Percentiles rank a stretch among this genome's conserved stretches.
phyloP scores from a whole-genome alignment of 208 protist genomes.

The Naegleria fowleri region DNA sequence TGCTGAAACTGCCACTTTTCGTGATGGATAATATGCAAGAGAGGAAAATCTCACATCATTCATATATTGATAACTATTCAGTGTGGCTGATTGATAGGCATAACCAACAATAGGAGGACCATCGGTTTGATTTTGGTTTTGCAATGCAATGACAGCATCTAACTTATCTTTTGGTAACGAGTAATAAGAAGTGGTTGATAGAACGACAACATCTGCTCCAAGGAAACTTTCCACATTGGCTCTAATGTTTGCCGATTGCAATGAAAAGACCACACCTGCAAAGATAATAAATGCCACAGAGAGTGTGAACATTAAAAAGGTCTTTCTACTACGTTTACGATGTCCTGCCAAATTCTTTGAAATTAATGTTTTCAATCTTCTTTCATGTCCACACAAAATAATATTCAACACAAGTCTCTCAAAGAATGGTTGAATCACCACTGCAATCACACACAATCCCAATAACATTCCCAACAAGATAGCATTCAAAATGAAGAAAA shows the following conservation, averaged over 20 bases:
- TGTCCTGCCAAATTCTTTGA: slow-evolving; percentile 79
- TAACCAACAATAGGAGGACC: slow-evolving; percentile 46
- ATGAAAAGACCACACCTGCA: slow-evolving; percentile 61
- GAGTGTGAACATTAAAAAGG: slow-evolving; percentile 88
- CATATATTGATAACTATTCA: neutral
- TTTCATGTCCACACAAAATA: slow-evolving; percentile 74
- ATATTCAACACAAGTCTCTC: slow-evolving; percentile 61
- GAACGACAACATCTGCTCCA: slow-evolving; percentile 57
- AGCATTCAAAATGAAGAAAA: slow-evolving; percentile 77
- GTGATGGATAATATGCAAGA: neutral
- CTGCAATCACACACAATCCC: slow-evolving; percentile 75
- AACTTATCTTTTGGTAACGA: slow-evolving; percentile 53
- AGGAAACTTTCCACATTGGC: slow-evolving; percentile 48
- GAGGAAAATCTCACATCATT: neutral
- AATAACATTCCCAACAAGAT: slow-evolving; percentile 82
- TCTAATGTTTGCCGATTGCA: slow-evolving; percentile 52
- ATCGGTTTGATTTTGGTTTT: slow-evolving; percentile 11
- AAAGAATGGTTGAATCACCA: slow-evolving; percentile 61
- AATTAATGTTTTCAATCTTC: slow-evolving; percentile 64
- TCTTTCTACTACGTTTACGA: slow-evolving; percentile 73
- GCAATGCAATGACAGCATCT: slow-evolving; percentile 47
- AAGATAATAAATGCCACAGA: slow-evolving; percentile 75
- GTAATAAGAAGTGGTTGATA: slow-evolving; percentile 40
- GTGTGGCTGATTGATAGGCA: slow-evolving; percentile 59
- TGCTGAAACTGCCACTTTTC: neutral